Evolutionary conservation across 2,329 filamentous ascomycete species (phyloP), one percentile per base, ranked within the genome.

Genomic region (Karstenula rhodostoma): DNA sequence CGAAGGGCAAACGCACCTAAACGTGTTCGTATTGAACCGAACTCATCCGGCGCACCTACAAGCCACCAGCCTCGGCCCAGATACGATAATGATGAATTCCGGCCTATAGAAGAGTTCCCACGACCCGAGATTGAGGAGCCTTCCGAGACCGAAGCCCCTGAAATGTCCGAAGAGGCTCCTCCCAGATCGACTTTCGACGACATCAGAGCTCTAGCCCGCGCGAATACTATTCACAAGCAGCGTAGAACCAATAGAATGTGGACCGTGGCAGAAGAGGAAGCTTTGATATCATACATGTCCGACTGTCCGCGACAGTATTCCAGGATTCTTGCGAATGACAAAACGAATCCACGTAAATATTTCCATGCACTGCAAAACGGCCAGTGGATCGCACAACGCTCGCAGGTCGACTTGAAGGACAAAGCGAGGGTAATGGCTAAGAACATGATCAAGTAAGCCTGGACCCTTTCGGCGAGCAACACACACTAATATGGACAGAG

Each of bases 331-430:
- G 46, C 58, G 23, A 37, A 65, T n/a, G 74, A 77, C 51, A 37
- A 48, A 7, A 46, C 60, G 1, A 64, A 66, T 19, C 0, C 35
- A 57, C 12, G 33, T 33, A 22, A 12, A 72, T 75, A 44, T 47
- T 72, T 10, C 56, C 77, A 22, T 67, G 49, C 35, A 3, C 8
- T 40, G 19, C 33, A 52, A n/a, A 22, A 40, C 10, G 49, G 33
- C 22, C n/a, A 40, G 33, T 23, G 35, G 49, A 35, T 42, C 12
- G 49, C 75, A 12, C 64, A 72, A 4, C 78, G 86, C 2, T 77
- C 73, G 6, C 83, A 88, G 60, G 83, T 86, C 2, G 83, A 85
- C 47, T 61, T 87, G 8, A 82, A 81, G 62, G 80, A 82, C 48
- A 81, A 81, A 61, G 79, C 73, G 13, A 68, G 78, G 51, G 80